Percentiles rank a stretch among this genome's conserved stretches.
Conservation (phyloP, 441 rosid species). For the Eugenia klotzschiana region DNA sequence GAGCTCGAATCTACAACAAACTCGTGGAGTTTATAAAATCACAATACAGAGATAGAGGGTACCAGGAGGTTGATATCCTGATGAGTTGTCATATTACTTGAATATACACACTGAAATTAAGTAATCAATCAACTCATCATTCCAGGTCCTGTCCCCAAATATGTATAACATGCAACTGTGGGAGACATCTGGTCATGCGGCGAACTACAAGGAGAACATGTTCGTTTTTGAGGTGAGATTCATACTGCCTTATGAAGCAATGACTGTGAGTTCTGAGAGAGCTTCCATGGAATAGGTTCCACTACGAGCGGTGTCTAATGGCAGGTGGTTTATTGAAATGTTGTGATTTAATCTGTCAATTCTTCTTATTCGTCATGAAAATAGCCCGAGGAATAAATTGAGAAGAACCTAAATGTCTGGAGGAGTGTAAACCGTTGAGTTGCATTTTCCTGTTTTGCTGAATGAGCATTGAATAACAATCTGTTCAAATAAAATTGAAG, state of each 20-base stretch:
- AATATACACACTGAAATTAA: neutral
- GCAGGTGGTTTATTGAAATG: neutral
- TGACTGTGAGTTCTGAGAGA: slow-evolving; percentile 1
- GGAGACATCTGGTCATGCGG: slow-evolving; percentile 99
- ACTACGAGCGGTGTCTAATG: neutral
- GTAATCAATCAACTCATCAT: slow-evolving; percentile 5
- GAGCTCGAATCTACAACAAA: slow-evolving; percentile 83
- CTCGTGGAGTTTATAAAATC: slow-evolving; percentile 58
- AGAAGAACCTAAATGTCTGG: neutral
- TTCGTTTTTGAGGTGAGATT: slow-evolving; percentile 71
- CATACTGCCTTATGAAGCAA: neutral
- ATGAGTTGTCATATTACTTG: slow-evolving; percentile 1
- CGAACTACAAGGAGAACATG: slow-evolving; percentile 93
- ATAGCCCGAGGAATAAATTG: neutral
- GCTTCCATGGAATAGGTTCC: neutral
- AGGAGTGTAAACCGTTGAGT: neutral
- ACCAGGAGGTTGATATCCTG: slow-evolving; percentile 55
- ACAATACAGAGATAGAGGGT: slow-evolving; percentile 78
- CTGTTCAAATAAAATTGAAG: neutral
- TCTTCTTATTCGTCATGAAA: neutral
- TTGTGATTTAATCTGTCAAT: neutral
- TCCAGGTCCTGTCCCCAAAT: slow-evolving; percentile 86
- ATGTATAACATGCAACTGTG: slow-evolving; percentile 92
- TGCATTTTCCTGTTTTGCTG: neutral
- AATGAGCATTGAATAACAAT: neutral